Base-by-base conservation (phyloP, 495 filamentous ascomycete genomes). In the Aspergillus sclerotioniger region DNA sequence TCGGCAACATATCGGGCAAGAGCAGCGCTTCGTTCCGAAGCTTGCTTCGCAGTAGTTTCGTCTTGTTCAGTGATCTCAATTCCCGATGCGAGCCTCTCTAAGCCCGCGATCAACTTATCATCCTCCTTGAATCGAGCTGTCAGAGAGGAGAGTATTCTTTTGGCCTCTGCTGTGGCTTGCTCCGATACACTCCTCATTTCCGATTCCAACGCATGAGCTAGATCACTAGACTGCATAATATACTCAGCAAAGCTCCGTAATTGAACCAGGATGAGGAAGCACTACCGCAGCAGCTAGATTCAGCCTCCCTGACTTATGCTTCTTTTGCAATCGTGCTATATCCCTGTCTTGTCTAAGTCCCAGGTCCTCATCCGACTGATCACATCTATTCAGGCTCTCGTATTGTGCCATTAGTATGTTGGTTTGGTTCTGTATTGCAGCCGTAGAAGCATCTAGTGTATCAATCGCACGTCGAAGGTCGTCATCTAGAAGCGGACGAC, bases 401-500 rank as follows among this genome's bases (percentile, higher is more conserved):
- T 61, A 69, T 61, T 76, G 76, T 3, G 53, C 51, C 9, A 60
- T 67, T 3, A 78, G 31, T 0, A 62, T 65, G 32, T 67, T 60
- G 1, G 68, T 71, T 43, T 79, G 74, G 59, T 67, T 70, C 44
- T 70, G 58, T 31, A 74, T 71, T 2, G 66, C 59, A 19, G 58
- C 64, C 1, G 76, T 77, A 6, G 76, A 76, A 17, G 67, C 60
- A 31, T 75, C 66, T 20, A 79, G 62, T 17, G 60, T 66, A 35
- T 68, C 59, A 44, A 75, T 77, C n/a, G 75, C 65, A 39, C 54
- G 61, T 43, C 63, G 72, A 37, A 79, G 67, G 13, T 77, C 75
- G 16, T 68, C 68, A 44, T 79, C 76, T 4, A 71, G 63, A 28
- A 79, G 61, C 28, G 74, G 72, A 60, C 70, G 73, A 7, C 65